Base-by-base conservation (phyloP, 306 rosid species). In the Neltuma alba region DNA sequence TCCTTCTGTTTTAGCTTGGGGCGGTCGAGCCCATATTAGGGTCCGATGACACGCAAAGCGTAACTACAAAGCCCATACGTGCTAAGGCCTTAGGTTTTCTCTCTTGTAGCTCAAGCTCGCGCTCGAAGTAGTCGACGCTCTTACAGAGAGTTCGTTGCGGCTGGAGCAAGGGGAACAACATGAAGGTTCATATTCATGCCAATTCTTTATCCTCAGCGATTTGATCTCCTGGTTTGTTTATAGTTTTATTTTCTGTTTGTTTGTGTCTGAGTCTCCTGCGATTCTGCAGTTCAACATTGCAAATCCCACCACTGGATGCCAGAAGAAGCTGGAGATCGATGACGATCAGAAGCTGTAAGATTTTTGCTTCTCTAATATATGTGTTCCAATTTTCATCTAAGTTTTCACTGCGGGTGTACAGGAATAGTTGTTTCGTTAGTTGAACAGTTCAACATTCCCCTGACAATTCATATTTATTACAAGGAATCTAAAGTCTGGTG, bases 241-340 rank as follows among this genome's bases (percentile, higher is more conserved):
- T 12, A 2, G 27, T 27, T 13, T 16, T 57, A 9, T 34, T 60
- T 11, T 60, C 1, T 13, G 20, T 60, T 60, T 23, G 15, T 12
- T 28, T 60, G 65, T 60, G 65, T 7, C 37, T 60, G 1, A 60
- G 28, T 60, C 36, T 60, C 36, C n/a, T n/a, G n/a, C n/a, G n/a
- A n/a, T n/a, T n/a, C n/a, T n/a, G n/a, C n/a, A n/a, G n/a, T n/a
- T n/a, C n/a, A n/a, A n/a, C n/a, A n/a, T n/a, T n/a, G n/a, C n/a
- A n/a, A n/a, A n/a, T n/a, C n/a, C n/a, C n/a, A n/a, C n/a, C n/a
- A n/a, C n/a, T n/a, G n/a, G n/a, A n/a, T n/a, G n/a, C 74, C 74
- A 69, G 55, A 69, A 69, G 55, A 69, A 69, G 55, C 74, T 69
- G 36, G 74, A 69, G 74, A 69, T 69, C 74, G 55, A 69, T 69